Evolutionary conservation across 2,329 filamentous ascomycete species (phyloP), one percentile per base, ranked within the genome.

Genomic region (Colletotrichum coccodes): DNA sequence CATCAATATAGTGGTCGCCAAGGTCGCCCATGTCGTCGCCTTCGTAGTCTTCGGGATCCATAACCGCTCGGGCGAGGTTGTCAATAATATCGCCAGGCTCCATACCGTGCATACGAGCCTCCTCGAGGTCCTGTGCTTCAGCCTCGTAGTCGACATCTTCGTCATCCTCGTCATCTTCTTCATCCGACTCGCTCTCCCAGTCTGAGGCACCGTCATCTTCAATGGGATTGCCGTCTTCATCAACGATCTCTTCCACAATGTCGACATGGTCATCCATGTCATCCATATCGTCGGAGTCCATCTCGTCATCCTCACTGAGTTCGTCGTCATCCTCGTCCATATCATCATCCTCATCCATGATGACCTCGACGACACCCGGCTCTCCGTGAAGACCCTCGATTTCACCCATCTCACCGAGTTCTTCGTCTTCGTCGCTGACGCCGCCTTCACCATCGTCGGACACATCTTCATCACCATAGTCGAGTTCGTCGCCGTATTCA

Each of bases 401-500:
- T 42, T 93, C 90, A 6, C 94, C 95, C 86, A 97, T 95, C 44
- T 91, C 93, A 70, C 90, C 91, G 59, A 94, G 87, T 32, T 93
- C 93, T 65, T 97, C 94, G 71, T 97, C 94, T 67, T 96, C 93
- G 75, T 97, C 95, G 75, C 95, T 97, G 66, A 97, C 90, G 64
- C 95, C 92, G 73, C 96, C 93, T 75, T 94, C 93, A 67, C 93
- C 93, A 75, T 95, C 93, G 71, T 87, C 88, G 0, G 90, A 90
- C 76, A 93, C 87, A 36, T 94, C 94, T 72, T 95, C 93, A 50
- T 96, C 94, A 26, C 85, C 87, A 74, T 97, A 97, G 62, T 97
- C 94, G 90, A 98, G 96, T 72, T 97, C 95, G 42, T 97, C 94
- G 73, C 94, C 95, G 68, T 94, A 93, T 62, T 95, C 94, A 69